Evolutionary conservation across 176 grass and related monocot species (phyloP).

Genomic region (Eremochloa ophiuroides): DNA sequence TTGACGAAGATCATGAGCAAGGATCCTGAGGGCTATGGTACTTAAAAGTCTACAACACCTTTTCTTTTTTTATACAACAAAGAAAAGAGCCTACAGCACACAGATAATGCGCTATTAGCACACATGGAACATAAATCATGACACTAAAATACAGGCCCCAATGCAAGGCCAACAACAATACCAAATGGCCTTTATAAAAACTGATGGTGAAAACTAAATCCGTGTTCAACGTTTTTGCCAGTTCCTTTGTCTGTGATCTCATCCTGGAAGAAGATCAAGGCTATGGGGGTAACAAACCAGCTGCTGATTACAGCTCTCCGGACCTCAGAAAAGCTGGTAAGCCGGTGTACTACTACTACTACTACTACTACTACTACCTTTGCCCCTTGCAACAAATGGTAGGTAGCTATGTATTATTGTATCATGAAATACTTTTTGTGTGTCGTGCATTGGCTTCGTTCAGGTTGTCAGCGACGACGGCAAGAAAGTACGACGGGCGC

Average conservation of each 20-base stretch:
- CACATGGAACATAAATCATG: not conserved
- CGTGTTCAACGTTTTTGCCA: not conserved
- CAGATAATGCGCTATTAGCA: not conserved
- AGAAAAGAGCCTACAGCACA: too few species aligned
- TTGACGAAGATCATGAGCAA: constrained; percentile 70
- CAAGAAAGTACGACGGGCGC: constrained; percentile 46
- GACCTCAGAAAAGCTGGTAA: constrained; percentile 54
- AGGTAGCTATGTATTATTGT: not conserved
- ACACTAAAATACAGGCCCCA: not conserved
- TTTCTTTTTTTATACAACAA: too few species aligned
- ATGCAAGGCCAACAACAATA: not conserved
- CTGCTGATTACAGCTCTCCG: constrained; percentile 46
- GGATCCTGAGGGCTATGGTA: constrained; percentile 59
- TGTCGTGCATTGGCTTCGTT: not conserved
- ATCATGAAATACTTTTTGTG: not conserved
- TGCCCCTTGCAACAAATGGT: not conserved
- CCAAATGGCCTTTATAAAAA: not conserved
- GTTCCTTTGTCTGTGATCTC: constrained; percentile 61
- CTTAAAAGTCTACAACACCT: too few species aligned
- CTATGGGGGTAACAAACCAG: constrained; percentile 41
- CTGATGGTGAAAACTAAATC: not conserved
- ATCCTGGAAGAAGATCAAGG: constrained; percentile 72
- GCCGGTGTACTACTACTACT: too few species aligned
- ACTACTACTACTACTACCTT: not conserved
- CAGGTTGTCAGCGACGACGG: constrained; percentile 56